phyloP scores from a whole-genome alignment of 441 rosid genomes.

The Populus hybrid region DNA sequence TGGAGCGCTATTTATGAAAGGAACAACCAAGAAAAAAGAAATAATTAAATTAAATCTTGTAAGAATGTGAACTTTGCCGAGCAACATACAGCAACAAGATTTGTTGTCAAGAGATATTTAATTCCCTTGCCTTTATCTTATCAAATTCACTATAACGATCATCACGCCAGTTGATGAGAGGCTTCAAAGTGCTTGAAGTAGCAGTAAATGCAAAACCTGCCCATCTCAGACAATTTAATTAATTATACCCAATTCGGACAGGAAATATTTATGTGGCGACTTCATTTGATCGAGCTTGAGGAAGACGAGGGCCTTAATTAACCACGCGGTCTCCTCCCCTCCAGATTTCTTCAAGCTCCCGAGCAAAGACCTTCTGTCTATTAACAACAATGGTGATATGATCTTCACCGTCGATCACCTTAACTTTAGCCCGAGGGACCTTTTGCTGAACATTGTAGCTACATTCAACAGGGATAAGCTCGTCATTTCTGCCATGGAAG shows the following conservation, averaged over 20 bases:
- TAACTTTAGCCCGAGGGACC: constrained; percentile 65
- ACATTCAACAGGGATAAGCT: constrained; percentile 80
- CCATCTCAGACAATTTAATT: not conserved
- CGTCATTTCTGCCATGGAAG: constrained; percentile 76
- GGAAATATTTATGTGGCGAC: constrained; percentile 5
- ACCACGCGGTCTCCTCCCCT: constrained; percentile 24
- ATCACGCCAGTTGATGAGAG: too few species aligned
- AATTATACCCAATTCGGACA: not conserved
- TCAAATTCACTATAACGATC: not conserved
- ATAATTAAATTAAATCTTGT: too few species aligned
- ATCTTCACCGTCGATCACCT: constrained; percentile 69
- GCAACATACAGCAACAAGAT: not conserved
- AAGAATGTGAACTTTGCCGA: not conserved
- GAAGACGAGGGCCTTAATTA: not conserved
- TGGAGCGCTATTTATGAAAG: too few species aligned
- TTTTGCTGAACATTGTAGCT: constrained; percentile 56
- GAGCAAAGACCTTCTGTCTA: constrained; percentile 71
- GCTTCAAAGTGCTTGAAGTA: not conserved
- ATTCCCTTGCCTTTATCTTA: not conserved
- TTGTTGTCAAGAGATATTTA: not conserved
- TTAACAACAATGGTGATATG: constrained; percentile 89
- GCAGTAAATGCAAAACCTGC: not conserved
- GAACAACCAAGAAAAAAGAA: too few species aligned
- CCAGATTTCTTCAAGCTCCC: constrained; percentile 92
- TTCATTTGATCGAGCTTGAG: not conserved